These are phyloP conservation scores for Sporothrix sp. DNA, from an alignment of 2,329 filamentous ascomycete species.

Conservation along the genomic window DNA sequence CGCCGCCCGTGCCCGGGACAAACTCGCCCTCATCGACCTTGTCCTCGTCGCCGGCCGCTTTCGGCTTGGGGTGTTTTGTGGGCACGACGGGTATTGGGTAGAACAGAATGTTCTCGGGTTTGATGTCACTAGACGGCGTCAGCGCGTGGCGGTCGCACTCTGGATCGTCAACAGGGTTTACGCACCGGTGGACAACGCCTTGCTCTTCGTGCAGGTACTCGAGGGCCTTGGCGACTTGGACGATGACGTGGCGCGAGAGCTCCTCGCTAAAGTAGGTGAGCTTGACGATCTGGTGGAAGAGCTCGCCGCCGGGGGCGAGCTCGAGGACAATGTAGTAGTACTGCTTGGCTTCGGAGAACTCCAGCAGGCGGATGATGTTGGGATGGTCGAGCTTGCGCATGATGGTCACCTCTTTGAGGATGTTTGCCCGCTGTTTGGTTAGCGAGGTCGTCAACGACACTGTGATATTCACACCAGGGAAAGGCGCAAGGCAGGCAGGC, in stretches of 20 bases:
- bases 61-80: slow-evolving; percentile 69
- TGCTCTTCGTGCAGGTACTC: slow-evolving; percentile 91
- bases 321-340: slow-evolving; percentile 98
- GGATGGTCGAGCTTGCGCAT: slow-evolving; percentile 96
- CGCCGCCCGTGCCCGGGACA: slow-evolving; percentile 66
- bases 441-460: neutral
- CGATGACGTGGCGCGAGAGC: slow-evolving; percentile 85
- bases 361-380: slow-evolving; percentile 87
- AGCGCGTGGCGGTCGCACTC: neutral
- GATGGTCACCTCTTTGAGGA: slow-evolving; percentile 96
- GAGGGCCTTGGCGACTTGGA: slow-evolving; percentile 87
- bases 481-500: neutral
- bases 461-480: too few species aligned
- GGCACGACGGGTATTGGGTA: slow-evolving; percentile 76
- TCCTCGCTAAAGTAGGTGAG: slow-evolving; percentile 98
- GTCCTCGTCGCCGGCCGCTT: slow-evolving; percentile 83
- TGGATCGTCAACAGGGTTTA: neutral
- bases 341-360: slow-evolving; percentile 86
- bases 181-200: slow-evolving; percentile 93
- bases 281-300: slow-evolving; percentile 97
- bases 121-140: slow-evolving; percentile 65
- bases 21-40: slow-evolving; percentile 97
- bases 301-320: slow-evolving; percentile 85
- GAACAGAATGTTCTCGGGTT: slow-evolving; percentile 94
- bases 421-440: slow-evolving; percentile 71